These are phyloP conservation scores for Solanum piurae DNA, from an alignment of 257 asterid species.

Conservation along the genomic window DNA sequence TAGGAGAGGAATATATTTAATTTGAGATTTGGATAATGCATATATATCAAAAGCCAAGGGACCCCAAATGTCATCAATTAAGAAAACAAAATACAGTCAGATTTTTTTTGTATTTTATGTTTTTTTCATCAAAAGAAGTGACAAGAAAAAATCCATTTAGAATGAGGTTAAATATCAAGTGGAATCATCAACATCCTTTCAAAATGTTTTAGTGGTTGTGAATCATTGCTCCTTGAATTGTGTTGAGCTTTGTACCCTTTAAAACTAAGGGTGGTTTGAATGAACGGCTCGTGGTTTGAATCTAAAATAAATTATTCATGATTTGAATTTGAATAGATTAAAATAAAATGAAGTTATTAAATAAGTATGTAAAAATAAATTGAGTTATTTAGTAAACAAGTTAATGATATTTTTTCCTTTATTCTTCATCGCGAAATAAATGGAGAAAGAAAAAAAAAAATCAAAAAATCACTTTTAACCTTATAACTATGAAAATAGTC, in stretches of 20 bases:
- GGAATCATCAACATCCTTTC: background rate
- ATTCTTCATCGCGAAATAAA: background rate
- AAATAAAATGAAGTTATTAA: background rate
- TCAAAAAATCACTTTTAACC: background rate
- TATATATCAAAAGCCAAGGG: background rate
- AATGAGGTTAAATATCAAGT: background rate
- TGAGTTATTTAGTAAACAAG: no score
- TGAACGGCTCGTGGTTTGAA: rapidly evolving
- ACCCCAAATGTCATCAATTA: background rate
- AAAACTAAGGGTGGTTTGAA: background rate
- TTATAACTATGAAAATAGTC: background rate
- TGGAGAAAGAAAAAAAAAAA: background rate
- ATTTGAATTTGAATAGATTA: background rate
- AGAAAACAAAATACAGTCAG: background rate
- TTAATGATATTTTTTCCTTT: no score
- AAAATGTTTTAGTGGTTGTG: background rate
- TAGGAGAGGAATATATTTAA: background rate
- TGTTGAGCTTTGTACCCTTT: background rate
- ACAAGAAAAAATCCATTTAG: background rate
- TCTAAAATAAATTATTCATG: no score
- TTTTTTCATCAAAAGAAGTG: background rate
- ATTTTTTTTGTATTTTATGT: background rate
- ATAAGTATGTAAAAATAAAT: background rate
- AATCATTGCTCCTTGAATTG: background rate
- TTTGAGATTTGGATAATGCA: background rate